Evolutionary conservation across 768 basidiomycete species (phyloP).

Genomic region (Rhodotorula kratochvilovae): DNA sequence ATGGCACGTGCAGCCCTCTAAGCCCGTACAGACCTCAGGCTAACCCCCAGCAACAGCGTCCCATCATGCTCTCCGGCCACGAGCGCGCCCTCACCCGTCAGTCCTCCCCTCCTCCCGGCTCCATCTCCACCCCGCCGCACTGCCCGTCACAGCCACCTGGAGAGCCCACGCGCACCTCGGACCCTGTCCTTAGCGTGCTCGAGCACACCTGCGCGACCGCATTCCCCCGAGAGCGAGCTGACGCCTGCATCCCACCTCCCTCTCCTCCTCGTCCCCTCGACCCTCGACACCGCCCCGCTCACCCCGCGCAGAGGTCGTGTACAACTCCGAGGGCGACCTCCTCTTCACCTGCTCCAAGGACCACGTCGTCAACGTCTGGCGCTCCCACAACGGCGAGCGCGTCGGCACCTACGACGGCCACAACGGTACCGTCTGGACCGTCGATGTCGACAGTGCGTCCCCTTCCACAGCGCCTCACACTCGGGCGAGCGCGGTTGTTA

Average conservation of each 20-base stretch:
- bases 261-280: background rate
- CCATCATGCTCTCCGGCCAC: slow-evolving; percentile 62
- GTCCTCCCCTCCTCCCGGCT: background rate
- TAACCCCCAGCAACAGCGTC: slow-evolving; percentile 2
- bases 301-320: slow-evolving; percentile 68
- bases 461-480: too few species aligned
- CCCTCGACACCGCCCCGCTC: background rate
- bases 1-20: background rate
- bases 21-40: too few species aligned
- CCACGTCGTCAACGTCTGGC: slow-evolving; percentile 88
- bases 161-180: too few species aligned
- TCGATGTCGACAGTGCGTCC: slow-evolving; percentile 85
- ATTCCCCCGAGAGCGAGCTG: background rate
- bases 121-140: background rate
- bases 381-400: slow-evolving; percentile 89
- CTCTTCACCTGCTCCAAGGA: slow-evolving; percentile 96
- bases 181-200: too few species aligned
- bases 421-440: slow-evolving; percentile 94
- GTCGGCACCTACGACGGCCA: slow-evolving; percentile 93
- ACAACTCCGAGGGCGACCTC: slow-evolving; percentile 92
- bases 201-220: too few species aligned
- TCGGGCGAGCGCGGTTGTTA: too few species aligned
- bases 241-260: background rate
- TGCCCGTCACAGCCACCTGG: background rate
- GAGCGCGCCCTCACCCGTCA: slow-evolving; percentile 78